phyloP scores from a whole-genome alignment of 495 filamentous ascomycete species.

The Viridothelium virens region DNA sequence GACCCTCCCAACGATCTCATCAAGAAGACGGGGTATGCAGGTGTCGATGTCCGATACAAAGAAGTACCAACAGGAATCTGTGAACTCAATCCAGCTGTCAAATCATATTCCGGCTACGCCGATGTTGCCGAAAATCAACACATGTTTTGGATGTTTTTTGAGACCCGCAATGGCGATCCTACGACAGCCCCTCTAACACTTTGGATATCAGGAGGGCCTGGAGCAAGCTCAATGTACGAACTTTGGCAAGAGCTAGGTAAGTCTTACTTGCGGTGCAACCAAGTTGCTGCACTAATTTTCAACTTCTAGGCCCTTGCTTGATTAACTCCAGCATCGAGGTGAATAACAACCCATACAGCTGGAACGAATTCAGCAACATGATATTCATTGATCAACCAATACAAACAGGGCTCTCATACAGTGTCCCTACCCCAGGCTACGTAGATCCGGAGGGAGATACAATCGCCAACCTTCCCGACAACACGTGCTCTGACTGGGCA shows the following conservation, averaged over 20 bases:
- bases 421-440: constrained; percentile 44
- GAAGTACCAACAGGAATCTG: constrained; percentile 56
- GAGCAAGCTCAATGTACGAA: constrained; percentile 52
- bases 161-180: constrained; percentile 47
- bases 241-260: constrained; percentile 44
- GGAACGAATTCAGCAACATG: constrained; percentile 50
- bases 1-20: constrained; percentile 48
- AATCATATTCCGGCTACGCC: constrained; percentile 59
- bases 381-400: constrained; percentile 52
- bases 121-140: constrained; percentile 55
- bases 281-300: neutral
- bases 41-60: constrained; percentile 49
- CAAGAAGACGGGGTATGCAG: constrained; percentile 44
- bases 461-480: constrained; percentile 38
- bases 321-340: constrained; percentile 43
- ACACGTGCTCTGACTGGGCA: constrained; percentile 51
- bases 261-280: neutral
- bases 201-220: constrained; percentile 54
- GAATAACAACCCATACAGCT: constrained; percentile 51
- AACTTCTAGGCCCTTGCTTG: constrained; percentile 44
- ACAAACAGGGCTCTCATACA: constrained; percentile 51
- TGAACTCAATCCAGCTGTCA: constrained; percentile 56
- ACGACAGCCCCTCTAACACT: constrained; percentile 48
- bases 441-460: constrained; percentile 16
- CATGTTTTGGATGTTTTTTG: constrained; percentile 58